Evolutionary conservation across 768 basidiomycete species (phyloP).

Genomic region (Lactarius pseudohatsudake): DNA sequence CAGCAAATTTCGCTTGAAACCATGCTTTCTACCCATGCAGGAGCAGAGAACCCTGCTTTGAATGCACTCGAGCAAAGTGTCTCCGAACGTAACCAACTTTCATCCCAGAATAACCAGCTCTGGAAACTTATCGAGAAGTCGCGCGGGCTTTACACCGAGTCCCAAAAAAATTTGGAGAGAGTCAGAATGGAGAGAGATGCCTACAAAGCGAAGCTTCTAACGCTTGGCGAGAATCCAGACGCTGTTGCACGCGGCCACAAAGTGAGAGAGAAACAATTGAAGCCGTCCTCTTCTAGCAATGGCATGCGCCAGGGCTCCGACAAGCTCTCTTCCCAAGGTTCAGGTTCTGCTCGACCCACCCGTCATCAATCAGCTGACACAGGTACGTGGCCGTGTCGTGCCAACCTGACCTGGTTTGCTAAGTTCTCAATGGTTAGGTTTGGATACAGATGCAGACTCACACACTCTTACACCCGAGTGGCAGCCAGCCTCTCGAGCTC

Average conservation of each 20-base stretch:
- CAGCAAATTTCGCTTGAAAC: constrained; percentile 45
- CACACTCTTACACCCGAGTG: constrained; percentile 25
- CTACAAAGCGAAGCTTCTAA: constrained; percentile 43
- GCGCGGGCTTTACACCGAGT: constrained; percentile 72
- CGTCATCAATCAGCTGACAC: constrained; percentile 37
- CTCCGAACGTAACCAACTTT: constrained; percentile 76
- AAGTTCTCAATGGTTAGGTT: constrained; percentile 7
- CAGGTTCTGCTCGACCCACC: constrained; percentile 25
- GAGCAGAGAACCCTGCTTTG: constrained; percentile 50
- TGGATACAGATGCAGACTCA: constrained; percentile 1
- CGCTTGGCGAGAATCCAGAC: constrained; percentile 48
- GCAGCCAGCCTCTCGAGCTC: constrained; percentile 13
- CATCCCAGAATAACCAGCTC: constrained; percentile 83
- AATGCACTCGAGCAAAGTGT: constrained; percentile 75
- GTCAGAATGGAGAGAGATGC: constrained; percentile 77
- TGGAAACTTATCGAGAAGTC: constrained; percentile 97
- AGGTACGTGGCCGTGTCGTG: constrained; percentile 32
- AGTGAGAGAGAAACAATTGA: constrained; percentile 35
- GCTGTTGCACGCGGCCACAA: constrained; percentile 36
- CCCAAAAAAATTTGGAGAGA: constrained; percentile 83
- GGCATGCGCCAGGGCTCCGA: constrained; percentile 32
- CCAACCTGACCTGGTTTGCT: constrained; percentile 13
- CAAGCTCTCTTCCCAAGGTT: constrained; percentile 23
- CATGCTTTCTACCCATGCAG: constrained; percentile 55
- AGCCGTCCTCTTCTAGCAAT: constrained; percentile 35